Base-by-base conservation (phyloP, 768 basidiomycete genomes). In the Holtermannia corniformis region DNA sequence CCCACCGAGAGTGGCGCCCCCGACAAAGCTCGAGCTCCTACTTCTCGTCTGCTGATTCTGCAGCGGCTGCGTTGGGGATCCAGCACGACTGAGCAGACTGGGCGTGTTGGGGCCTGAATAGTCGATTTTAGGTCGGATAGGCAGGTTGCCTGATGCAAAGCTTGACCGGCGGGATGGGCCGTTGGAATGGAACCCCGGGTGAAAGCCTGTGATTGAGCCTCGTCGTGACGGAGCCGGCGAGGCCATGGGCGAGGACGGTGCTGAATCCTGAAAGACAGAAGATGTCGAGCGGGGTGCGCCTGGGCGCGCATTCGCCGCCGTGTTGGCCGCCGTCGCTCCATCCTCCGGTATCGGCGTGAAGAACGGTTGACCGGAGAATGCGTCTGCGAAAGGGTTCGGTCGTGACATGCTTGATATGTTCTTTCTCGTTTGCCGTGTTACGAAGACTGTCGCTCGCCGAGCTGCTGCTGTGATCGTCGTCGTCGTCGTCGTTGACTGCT, bases 31-130 rank as follows among this genome's bases (percentile, higher is more conserved):
- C 5, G 48, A 32, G n/a, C 53, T 50, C 13, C 61, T 23, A 11
- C 45, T 54, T 12, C 49, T 57, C 21, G 51, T 54, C 22, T 48
- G 43, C 23, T 65, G 54, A 21, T 58, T 61, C 50, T 59, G 60
- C n/a, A 72, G 41, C 4, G 70, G 70, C 10, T 64, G 50, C 5
- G 66, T 70, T 11, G 70, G 70, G 12, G 59, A 62, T 47, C 70
- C 70, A 1, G 70, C 70, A 50, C 70, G 57, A 23, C 59, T 62
- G 32, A 72, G 59, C 44, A 72, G 41, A 14, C 57, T 59, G 1
- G 70, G 70, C 14, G 70, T 67, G 2, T 47, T 49, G 11, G 60
- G 57, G 5, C 57, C 61, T 3, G 59, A 59, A 27, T 54, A 65
- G 14, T 64, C 67, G 16, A 37, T 37, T 16, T 37, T 37, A 16